Evolutionary conservation across 2,329 filamentous ascomycete species (phyloP).

Genomic region (Byssoonygena ceratinophila): DNA sequence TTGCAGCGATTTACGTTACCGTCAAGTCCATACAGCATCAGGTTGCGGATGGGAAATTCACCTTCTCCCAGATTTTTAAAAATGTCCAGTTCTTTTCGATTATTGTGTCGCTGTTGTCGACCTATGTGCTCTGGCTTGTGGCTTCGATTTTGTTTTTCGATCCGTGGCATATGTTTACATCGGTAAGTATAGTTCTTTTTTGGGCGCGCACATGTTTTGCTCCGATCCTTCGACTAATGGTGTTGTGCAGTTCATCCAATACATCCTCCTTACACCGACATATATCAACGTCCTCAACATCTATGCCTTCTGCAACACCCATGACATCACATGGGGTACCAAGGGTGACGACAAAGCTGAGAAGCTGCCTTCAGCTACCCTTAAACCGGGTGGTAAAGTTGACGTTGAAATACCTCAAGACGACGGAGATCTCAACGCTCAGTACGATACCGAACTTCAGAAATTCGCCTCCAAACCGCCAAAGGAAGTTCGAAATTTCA

Average conservation of each 20-base stretch:
- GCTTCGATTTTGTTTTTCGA: constrained; percentile 92
- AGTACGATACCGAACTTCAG: constrained; percentile 76
- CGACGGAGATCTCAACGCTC: constrained; percentile 85
- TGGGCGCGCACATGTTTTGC: neutral
- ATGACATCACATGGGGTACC: constrained; percentile 96
- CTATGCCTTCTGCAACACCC: constrained; percentile 96
- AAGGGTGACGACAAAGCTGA: constrained; percentile 96
- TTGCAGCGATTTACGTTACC: constrained; percentile 89
- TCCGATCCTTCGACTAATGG: constrained; percentile 6
- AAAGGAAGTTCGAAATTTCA: constrained; percentile 46
- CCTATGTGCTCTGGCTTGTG: constrained; percentile 85
- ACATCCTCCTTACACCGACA: constrained; percentile 85
- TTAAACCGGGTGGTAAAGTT: constrained; percentile 90
- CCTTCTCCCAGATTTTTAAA: constrained; percentile 61
- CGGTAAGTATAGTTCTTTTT: constrained; percentile 39
- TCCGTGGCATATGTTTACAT: constrained; percentile 98
- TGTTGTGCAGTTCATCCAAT: constrained; percentile 66
- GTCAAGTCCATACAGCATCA: constrained; percentile 72
- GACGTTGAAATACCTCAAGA: constrained; percentile 78
- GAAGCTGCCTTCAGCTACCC: constrained; percentile 74
- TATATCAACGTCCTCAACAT: constrained; percentile 99
- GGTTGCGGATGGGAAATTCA: constrained; percentile 54
- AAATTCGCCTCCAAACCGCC: constrained; percentile 65
- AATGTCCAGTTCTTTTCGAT: constrained; percentile 87
- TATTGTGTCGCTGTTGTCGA: constrained; percentile 83